These are phyloP conservation scores for Mesembryanthemum crystallinum DNA, from an alignment of 148 eudicot genomes.

Conservation along the genomic window DNA sequence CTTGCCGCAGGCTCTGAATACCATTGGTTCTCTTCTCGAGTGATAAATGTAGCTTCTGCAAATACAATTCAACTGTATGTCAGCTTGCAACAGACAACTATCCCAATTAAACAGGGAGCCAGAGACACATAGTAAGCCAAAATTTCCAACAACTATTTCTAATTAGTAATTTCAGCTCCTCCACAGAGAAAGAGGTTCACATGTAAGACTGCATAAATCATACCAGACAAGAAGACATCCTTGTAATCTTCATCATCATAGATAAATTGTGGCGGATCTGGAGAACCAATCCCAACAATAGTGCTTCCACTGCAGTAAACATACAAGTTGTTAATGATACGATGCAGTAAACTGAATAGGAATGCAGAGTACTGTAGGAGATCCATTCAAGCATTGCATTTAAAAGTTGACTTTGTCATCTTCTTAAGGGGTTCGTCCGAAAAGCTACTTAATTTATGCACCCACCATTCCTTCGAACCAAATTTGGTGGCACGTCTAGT, in stretches of 20 bases:
- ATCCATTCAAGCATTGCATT: not conserved
- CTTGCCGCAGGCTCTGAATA: slow-evolving; percentile 63
- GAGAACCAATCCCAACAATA: slow-evolving; percentile 92
- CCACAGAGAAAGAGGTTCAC: not conserved
- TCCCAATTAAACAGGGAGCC: not conserved
- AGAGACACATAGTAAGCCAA: too few relatives aligned
- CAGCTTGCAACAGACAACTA: not conserved
- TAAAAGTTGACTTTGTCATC: not conserved
- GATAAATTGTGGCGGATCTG: slow-evolving; percentile 90
- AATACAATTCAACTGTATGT: slow-evolving; percentile 9
- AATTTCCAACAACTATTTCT: too few relatives aligned
- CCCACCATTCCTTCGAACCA: not conserved
- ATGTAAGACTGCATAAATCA: not conserved
- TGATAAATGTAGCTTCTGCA: slow-evolving; percentile 93
- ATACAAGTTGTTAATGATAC: slow-evolving; percentile 15
- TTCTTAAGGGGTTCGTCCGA: not conserved
- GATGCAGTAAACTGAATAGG: not conserved
- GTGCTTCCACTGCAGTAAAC: slow-evolving; percentile 85
- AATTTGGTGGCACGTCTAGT: not conserved
- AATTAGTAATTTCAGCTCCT: not conserved
- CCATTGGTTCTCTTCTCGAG: slow-evolving; percentile 71
- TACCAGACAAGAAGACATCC: slow-evolving; percentile 91
- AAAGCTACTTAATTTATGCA: not conserved
- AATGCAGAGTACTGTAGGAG: not conserved
- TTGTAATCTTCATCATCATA: slow-evolving; percentile 94